phyloP scores from a whole-genome alignment of 176 grass and related monocot species.

The Puccinellia tenuiflora region DNA sequence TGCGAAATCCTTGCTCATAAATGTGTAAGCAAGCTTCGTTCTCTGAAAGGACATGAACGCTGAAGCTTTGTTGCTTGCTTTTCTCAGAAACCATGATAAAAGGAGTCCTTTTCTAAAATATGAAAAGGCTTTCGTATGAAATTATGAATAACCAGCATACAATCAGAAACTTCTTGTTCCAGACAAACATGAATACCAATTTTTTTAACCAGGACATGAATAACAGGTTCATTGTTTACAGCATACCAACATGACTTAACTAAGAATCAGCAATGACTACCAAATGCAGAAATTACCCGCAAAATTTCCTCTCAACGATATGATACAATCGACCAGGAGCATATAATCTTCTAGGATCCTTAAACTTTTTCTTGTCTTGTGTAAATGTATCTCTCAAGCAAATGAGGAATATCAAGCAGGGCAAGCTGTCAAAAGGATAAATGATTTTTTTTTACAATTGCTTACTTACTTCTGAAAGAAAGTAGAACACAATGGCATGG shows the following conservation, averaged over 20 bases:
- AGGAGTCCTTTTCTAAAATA: background rate
- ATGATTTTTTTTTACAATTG: conserved; percentile 33
- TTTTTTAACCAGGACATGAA: background rate
- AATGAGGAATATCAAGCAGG: conserved; percentile 82
- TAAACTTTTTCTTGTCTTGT: conserved; percentile 82
- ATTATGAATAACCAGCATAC: background rate
- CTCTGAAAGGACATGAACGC: background rate
- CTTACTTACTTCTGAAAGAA: background rate
- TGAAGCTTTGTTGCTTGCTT: background rate
- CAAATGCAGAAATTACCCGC: conserved; percentile 45
- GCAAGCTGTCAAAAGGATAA: conserved; percentile 89
- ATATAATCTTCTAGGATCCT: conserved; percentile 85
- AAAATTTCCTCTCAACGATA: conserved; percentile 98
- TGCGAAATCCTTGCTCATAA: no score
- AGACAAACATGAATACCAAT: background rate
- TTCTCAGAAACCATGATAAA: background rate
- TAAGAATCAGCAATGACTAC: background rate
- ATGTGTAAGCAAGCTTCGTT: no score
- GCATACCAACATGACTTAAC: background rate
- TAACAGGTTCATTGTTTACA: background rate
- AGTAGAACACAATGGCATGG: background rate
- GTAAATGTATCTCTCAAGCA: conserved; percentile 99
- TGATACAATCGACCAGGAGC: conserved; percentile 98
- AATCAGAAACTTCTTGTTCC: background rate
- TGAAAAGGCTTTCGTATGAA: background rate